Evolutionary conservation across 2,329 filamentous ascomycete genomes (phyloP).

Genomic region (Penicillium paneum): DNA sequence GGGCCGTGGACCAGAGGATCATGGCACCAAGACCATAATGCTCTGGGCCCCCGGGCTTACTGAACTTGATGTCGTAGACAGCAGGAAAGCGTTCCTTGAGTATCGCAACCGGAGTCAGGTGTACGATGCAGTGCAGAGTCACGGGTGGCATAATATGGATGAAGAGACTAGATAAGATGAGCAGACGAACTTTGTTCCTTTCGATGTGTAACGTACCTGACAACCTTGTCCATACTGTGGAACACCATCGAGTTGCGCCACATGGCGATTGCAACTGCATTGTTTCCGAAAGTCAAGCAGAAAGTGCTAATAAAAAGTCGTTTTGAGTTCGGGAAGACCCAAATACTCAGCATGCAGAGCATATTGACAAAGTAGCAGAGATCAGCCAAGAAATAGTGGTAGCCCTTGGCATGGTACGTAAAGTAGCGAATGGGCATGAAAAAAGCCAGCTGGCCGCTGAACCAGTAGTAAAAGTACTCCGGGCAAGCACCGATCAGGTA

Average conservation of each 20-base stretch:
- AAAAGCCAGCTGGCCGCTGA: slow-evolving; percentile 79
- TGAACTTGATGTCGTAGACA: slow-evolving; percentile 74
- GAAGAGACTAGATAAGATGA: slow-evolving; percentile 63
- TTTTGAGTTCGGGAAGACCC: slow-evolving; percentile 87
- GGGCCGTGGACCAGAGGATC: slow-evolving; percentile 90
- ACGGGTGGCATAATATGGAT: slow-evolving; percentile 99
- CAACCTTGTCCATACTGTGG: slow-evolving; percentile 97
- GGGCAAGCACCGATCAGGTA: slow-evolving; percentile 86
- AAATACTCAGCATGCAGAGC: slow-evolving; percentile 75
- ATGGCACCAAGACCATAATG: slow-evolving; percentile 80
- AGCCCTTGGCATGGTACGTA: slow-evolving; percentile 85
- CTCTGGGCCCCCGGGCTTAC: slow-evolving; percentile 65
- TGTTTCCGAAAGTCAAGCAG: slow-evolving; percentile 92
- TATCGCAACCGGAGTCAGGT: slow-evolving; percentile 65
- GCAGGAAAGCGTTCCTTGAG: slow-evolving; percentile 76
- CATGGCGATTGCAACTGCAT: slow-evolving; percentile 96
- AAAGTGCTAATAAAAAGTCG: slow-evolving; percentile 88
- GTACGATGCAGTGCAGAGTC: slow-evolving; percentile 86
- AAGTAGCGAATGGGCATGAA: slow-evolving; percentile 97
- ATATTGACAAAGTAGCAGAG: slow-evolving; percentile 98
- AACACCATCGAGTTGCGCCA: slow-evolving; percentile 99
- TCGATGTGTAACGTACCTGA: slow-evolving; percentile 54
- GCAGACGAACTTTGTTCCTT: neutral
- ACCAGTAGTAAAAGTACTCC: slow-evolving; percentile 89
- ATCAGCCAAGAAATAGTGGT: slow-evolving; percentile 95